Evolutionary conservation across 192 early-diverging fungal species (phyloP).

Genomic region (Podila epigama): DNA sequence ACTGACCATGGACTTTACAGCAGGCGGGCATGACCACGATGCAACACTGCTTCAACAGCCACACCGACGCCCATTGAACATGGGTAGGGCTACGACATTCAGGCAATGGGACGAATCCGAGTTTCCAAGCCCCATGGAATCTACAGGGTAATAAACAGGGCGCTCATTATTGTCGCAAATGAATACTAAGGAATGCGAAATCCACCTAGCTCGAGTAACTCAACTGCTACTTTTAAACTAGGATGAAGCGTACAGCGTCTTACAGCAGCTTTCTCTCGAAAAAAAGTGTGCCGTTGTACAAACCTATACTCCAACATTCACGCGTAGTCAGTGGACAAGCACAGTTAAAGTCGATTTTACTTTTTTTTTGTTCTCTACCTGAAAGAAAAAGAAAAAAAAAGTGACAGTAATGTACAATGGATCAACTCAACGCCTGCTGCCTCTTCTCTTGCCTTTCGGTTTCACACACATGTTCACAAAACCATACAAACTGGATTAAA

Average conservation of each 20-base stretch:
- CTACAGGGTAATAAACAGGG: slow-evolving; percentile 14
- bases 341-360: too few relatives aligned
- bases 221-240: neutral
- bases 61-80: neutral
- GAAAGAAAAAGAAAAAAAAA: neutral
- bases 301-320: slow-evolving; percentile 30
- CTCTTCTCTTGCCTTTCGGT: neutral
- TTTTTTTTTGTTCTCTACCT: too few relatives aligned
- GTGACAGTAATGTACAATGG: neutral
- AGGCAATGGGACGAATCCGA: slow-evolving; percentile 41
- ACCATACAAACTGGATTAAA: too few relatives aligned
- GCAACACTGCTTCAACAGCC: slow-evolving; percentile 8
- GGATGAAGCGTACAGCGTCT: slow-evolving; percentile 47
- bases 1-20: too few relatives aligned
- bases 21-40: neutral
- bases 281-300: slow-evolving; percentile 27
- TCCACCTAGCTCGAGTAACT: neutral
- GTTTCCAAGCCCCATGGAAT: slow-evolving; percentile 33
- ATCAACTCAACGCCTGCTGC: neutral
- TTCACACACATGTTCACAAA: too few relatives aligned
- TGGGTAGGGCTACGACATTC: slow-evolving; percentile 8
- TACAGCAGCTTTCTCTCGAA: slow-evolving; percentile 47
- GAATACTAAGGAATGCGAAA: too few relatives aligned
- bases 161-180: too few relatives aligned
- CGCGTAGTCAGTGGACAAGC: slow-evolving; percentile 29